Evolutionary conservation across 2,329 filamentous ascomycete species (phyloP).

Genomic region (Colletotrichum tamarilloi): DNA sequence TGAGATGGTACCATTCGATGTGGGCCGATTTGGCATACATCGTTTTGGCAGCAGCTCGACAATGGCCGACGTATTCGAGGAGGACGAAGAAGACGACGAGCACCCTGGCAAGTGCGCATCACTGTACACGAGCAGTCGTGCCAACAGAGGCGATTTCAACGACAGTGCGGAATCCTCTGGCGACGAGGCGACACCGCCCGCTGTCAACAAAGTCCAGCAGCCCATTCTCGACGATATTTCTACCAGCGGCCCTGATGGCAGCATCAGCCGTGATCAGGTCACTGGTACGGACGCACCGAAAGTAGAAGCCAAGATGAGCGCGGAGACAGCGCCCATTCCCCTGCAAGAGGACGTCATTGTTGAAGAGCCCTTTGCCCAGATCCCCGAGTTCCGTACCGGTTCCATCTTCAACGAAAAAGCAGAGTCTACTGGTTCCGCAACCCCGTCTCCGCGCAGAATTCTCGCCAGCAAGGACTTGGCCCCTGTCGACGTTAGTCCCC

Average conservation of each 20-base stretch:
- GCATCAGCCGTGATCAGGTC: conserved; percentile 51
- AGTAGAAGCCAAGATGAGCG: conserved; percentile 54
- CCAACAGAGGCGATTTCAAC: background rate
- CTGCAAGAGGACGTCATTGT: conserved; percentile 63
- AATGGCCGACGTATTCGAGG: conserved; percentile 90
- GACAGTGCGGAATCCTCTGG: conserved; percentile 14
- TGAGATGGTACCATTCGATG: conserved; percentile 80
- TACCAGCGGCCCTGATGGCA: background rate
- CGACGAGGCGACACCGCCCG: conserved; percentile 49
- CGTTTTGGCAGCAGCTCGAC: conserved; percentile 75
- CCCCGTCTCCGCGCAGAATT: conserved; percentile 57
- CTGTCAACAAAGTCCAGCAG: conserved; percentile 37
- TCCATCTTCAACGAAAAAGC: conserved; percentile 46
- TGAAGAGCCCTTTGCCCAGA: conserved; percentile 54
- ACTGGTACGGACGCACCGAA: conserved; percentile 53
- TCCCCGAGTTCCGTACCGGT: conserved; percentile 52
- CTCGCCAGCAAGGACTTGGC: conserved; percentile 57
- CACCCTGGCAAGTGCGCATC: conserved; percentile 53
- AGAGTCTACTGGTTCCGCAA: conserved; percentile 53
- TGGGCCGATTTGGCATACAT: conserved; percentile 65
- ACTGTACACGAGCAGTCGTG: conserved; percentile 13
- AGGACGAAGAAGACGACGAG: conserved; percentile 76
- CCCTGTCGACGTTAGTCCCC: conserved; percentile 61
- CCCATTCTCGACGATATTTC: conserved; percentile 38
- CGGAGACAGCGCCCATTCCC: conserved; percentile 61